phyloP scores from a whole-genome alignment of 139 green algal genomes.

The Raphidocelis subcapitata region DNA sequence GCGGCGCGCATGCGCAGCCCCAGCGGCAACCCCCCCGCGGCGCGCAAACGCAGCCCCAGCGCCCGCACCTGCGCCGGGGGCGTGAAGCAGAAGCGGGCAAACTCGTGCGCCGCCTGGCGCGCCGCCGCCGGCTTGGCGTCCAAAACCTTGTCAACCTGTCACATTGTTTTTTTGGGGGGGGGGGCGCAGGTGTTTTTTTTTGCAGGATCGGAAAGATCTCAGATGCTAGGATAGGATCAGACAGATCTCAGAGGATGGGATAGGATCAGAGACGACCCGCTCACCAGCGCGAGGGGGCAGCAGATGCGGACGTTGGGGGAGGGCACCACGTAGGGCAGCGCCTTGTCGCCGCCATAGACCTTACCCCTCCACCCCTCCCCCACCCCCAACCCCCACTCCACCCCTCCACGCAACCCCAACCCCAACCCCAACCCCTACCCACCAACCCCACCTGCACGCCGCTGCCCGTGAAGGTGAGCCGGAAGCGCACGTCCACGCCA shows the following conservation, averaged over 20 bases:
- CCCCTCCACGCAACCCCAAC: neutral
- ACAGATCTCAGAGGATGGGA: too few relatives aligned
- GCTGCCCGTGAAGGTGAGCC: constrained; percentile 74
- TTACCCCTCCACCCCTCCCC: neutral
- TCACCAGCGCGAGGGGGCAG: constrained; percentile 46
- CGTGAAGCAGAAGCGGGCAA: constrained; percentile 73
- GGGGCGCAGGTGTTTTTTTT: too few relatives aligned
- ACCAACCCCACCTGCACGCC: constrained; percentile 75
- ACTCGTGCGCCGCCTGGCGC: constrained; percentile 58
- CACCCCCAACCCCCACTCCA: neutral
- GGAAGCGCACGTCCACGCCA: constrained; percentile 64
- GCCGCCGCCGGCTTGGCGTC: constrained; percentile 34
- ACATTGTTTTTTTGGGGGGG: too few relatives aligned
- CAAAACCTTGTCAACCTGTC: constrained; percentile 45
- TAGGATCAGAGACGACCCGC: too few relatives aligned
- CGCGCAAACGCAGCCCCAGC: neutral
- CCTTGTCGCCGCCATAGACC: constrained; percentile 55
- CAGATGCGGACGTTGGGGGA: constrained; percentile 56
- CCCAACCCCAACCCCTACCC: neutral
- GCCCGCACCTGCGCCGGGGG: constrained; percentile 48
- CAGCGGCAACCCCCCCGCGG: too few relatives aligned
- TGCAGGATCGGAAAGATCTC: too few relatives aligned
- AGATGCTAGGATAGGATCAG: too few relatives aligned
- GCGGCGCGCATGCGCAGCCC: too few relatives aligned
- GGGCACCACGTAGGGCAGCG: constrained; percentile 74